These are phyloP conservation scores for Trypanosoma rangeli DNA, from an alignment of 208 protist species.

Conservation along the genomic window DNA sequence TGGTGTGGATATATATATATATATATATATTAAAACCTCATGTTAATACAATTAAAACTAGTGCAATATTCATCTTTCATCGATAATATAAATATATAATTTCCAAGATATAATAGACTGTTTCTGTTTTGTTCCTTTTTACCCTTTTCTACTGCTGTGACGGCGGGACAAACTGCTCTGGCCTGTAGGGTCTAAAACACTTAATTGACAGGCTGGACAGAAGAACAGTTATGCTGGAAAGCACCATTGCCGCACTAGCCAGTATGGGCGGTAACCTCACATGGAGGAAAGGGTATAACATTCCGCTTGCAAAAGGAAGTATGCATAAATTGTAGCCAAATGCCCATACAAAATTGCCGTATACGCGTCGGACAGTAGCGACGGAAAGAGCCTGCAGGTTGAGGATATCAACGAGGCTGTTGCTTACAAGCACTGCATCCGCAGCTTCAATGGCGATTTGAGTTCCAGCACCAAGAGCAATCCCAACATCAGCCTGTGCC, in stretches of 20 bases:
- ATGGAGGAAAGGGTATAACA: constrained; percentile 69
- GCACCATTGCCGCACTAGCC: constrained; percentile 77
- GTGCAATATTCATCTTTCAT: no score
- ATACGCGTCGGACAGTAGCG: constrained; percentile 72
- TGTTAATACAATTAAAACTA: no score
- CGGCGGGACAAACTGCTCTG: constrained; percentile 19
- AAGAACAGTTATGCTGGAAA: constrained; percentile 80
- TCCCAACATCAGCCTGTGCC: constrained; percentile 83
- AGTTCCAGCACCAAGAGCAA: constrained; percentile 86
- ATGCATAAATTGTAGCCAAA: constrained; percentile 89
- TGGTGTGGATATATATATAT: no score
- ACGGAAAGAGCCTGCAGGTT: constrained; percentile 63
- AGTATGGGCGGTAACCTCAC: constrained; percentile 66
- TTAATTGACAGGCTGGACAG: constrained; percentile 65
- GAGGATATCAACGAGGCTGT: constrained; percentile 71
- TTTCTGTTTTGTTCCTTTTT: no score
- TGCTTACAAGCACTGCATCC: constrained; percentile 79
- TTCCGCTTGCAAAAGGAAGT: constrained; percentile 79
- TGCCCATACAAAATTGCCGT: constrained; percentile 90
- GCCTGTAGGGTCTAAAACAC: constrained; percentile 49
- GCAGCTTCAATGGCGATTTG: constrained; percentile 83
- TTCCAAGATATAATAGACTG: no score
- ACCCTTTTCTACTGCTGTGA: no score
- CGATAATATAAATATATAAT: no score
- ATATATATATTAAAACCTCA: no score